phyloP scores from a whole-genome alignment of 805 yeast species.

The Starmerella sirachaensis region DNA sequence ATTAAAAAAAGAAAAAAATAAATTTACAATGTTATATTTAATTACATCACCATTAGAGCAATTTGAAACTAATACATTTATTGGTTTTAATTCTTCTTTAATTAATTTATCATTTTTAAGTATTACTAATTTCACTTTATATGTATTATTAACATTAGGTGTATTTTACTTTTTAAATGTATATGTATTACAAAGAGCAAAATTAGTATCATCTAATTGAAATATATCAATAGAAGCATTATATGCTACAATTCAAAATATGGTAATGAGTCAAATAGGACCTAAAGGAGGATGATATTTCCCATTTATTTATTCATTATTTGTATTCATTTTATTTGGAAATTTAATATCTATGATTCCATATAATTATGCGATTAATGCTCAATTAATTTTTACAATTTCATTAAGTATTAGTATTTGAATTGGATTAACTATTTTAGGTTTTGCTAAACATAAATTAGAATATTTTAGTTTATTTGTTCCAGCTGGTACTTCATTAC shows the following conservation, averaged over 20 bases:
- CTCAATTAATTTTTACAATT: not conserved
- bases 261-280: constrained; percentile 1
- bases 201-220: not conserved
- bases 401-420: not conserved
- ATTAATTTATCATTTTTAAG: not conserved
- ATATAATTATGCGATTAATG: not conserved
- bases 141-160: not conserved
- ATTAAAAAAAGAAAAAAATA: not conserved
- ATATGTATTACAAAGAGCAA: not conserved
- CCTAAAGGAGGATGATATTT: not conserved
- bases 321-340: not conserved
- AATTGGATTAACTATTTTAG: constrained; percentile 1
- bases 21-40: not conserved
- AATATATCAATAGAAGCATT: constrained; percentile 1
- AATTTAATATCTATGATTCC: not conserved
- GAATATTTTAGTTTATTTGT: constrained; percentile 8
- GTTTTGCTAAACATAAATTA: constrained; percentile 5
- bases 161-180: not conserved
- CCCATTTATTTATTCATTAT: not conserved
- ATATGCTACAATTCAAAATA: not conserved
- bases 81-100: not conserved
- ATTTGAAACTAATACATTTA: constrained; percentile 1
- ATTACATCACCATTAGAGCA: not conserved
- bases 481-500: constrained; percentile 6
- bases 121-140: not conserved